Evolutionary conservation across 1,139 yeast species (phyloP), one percentile per base, ranked within the genome.

Genomic region (Blastobotrys malaysiensis): DNA sequence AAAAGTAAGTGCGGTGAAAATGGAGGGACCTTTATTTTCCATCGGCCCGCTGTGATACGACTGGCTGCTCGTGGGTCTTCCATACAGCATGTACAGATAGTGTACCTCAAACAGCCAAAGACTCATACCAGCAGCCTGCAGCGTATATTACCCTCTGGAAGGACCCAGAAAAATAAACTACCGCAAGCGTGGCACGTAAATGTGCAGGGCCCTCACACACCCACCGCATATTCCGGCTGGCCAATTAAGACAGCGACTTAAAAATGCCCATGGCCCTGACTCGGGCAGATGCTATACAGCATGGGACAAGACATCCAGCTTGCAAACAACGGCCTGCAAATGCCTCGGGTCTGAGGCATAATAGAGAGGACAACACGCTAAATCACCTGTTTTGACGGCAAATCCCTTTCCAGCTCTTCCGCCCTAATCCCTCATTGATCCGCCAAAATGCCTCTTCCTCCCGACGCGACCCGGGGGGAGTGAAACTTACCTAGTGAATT

Each of bases 41-140:
- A 31, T 31, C 39, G 39, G 39, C 39, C 39, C 39, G 39, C 39
- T 31, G 39, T 31, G 39, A 31, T 31, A 31, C 39, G 39, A 26
- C 31, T n/a, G n/a, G n/a, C n/a, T n/a, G n/a, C n/a, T n/a, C n/a
- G n/a, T n/a, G 11, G 31, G 39, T 31, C 39, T 31, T 31, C 39
- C 39, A 11, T 31, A 31, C 39, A 31, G 16, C 16, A 3, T 3
- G 3, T 3, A 13, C 7, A 31, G 39, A 31, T 31, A 7, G 7
- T 5, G 13, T n/a, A 31, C n/a, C 39, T 31, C 39, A 31, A n/a
- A 31, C 39, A 31, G 39, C 39, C 16, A 5, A 26, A 11, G 36
- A 22, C 26, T 22, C 26, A 22, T 22, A 22, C 26, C n/a, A n/a
- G n/a, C n/a, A n/a, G n/a, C n/a, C n/a, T n/a, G n/a, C n/a, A n/a